Evolutionary conservation across 2,329 filamentous ascomycete species (phyloP), one percentile per base, ranked within the genome.

Genomic region (Penicillium sp.): DNA sequence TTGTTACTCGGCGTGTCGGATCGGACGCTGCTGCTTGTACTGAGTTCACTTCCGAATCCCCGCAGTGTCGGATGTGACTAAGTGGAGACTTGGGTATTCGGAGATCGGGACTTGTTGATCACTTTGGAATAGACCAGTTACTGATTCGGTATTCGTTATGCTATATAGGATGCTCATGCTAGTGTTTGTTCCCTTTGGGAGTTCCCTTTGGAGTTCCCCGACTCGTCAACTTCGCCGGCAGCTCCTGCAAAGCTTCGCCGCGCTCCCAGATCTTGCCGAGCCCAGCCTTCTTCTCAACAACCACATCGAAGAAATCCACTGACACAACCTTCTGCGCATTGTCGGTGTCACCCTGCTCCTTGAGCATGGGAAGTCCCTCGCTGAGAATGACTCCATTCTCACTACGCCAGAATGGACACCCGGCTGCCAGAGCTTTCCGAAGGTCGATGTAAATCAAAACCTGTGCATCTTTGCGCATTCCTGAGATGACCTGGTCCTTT

Each of bases 381-480:
- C 65, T 75, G 57, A 92, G 72, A 55, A 92, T 79, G 8, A 92
- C 89, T 2, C 83, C 87, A 65, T 92, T 92, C 61, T 88, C 87
- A 67, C 88, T 90, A 55, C 83, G 69, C 84, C 88, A 95, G 81
- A 92, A 95, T 64, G 79, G 77, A 57, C 90, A 73, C 0, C 78
- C 78, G 0, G 74, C 84, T 38, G 74, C 73, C 62, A 95, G 67
- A 61, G 89, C 86, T 63, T 76, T 76, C 69, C 77, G 73, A 25
- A 95, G 73, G 71, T 96, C 85, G 50, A 95, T 76, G 71, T 89
- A 89, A 25, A 96, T 80, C 56, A 96, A 66, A 36, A 95, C 73
- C 72, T 94, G 87, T 5, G 89, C 88, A 67, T 84, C 90, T 58
- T 65, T 78, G 20, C 92, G 79, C 89, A 95, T 95, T 0, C 91